phyloP scores from a whole-genome alignment of 495 filamentous ascomycete species.

The Xylaria bambusicola region DNA sequence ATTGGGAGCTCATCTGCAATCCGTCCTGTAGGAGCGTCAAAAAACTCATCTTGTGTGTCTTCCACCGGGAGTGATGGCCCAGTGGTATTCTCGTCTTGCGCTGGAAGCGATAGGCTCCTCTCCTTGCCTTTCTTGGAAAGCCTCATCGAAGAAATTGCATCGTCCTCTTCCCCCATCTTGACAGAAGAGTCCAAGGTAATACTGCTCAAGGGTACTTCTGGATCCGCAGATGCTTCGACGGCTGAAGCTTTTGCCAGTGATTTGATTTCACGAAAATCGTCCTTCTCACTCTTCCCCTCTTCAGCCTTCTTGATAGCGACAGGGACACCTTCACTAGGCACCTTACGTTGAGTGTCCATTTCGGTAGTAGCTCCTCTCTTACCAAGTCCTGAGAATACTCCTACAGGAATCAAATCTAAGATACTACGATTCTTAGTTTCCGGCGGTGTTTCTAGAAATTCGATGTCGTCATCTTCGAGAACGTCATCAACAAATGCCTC shows the following conservation, averaged over 20 bases:
- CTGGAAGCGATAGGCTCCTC: no score
- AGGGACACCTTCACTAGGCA: background rate
- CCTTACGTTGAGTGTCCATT: background rate
- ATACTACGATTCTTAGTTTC: conserved; percentile 4
- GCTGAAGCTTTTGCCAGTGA: background rate
- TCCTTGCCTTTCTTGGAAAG: conserved; percentile 29
- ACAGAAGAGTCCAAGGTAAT: background rate
- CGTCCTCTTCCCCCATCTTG: conserved; percentile 10
- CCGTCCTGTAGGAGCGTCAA: conserved; percentile 3
- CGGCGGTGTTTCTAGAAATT: conserved; percentile 6
- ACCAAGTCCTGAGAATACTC: background rate
- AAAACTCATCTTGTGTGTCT: background rate
- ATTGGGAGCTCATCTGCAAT: background rate
- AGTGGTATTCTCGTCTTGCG: conserved; percentile 16
- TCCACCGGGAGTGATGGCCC: background rate
- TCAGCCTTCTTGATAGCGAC: conserved; percentile 23
- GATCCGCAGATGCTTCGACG: background rate
- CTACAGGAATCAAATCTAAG: background rate
- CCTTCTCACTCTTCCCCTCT: conserved; percentile 35
- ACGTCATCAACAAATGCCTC: conserved; percentile 23
- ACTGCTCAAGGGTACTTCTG: background rate
- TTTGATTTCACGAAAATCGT: conserved; percentile 9
- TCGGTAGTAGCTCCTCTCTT: background rate
- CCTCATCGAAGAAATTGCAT: background rate
- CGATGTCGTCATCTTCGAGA: conserved; percentile 7